Evolutionary conservation across 352 stramenopile species (phyloP).

Genomic region (Pythium aquatile): DNA sequence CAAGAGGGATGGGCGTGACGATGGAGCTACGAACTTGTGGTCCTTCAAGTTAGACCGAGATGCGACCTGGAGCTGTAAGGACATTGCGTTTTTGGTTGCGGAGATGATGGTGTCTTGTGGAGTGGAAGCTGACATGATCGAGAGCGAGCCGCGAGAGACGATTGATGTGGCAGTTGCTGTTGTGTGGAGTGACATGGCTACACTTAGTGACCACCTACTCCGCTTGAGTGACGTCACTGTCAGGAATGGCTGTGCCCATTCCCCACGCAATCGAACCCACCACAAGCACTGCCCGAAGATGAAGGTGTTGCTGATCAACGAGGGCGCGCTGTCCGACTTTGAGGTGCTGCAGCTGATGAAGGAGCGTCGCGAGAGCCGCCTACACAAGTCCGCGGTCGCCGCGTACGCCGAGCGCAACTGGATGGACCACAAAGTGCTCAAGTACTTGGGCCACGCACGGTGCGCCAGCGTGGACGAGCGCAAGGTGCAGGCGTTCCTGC

Average conservation of each 20-base stretch:
- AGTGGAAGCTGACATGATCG: too few species aligned
- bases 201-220: not conserved
- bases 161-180: not conserved
- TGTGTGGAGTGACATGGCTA: not conserved
- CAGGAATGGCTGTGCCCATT: not conserved
- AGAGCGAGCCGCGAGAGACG: too few species aligned
- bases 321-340: constrained; percentile 75
- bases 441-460: constrained; percentile 76
- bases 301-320: constrained; percentile 85
- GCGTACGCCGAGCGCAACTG: constrained; percentile 86
- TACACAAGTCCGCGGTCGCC: constrained; percentile 74
- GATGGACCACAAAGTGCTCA: constrained; percentile 90
- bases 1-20: too few species aligned
- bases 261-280: not conserved
- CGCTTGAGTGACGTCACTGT: not conserved
- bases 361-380: constrained; percentile 70
- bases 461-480: constrained; percentile 48
- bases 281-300: constrained; percentile 31
- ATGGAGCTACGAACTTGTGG: too few species aligned
- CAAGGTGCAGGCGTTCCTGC: constrained; percentile 62
- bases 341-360: constrained; percentile 82
- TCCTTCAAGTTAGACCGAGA: too few species aligned
- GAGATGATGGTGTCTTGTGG: too few species aligned
- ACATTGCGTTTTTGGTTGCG: too few species aligned
- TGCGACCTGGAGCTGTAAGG: too few species aligned